Conservation (phyloP, 1,284 basidiomycete genomes). For the Apiotrichum gracile region DNA sequence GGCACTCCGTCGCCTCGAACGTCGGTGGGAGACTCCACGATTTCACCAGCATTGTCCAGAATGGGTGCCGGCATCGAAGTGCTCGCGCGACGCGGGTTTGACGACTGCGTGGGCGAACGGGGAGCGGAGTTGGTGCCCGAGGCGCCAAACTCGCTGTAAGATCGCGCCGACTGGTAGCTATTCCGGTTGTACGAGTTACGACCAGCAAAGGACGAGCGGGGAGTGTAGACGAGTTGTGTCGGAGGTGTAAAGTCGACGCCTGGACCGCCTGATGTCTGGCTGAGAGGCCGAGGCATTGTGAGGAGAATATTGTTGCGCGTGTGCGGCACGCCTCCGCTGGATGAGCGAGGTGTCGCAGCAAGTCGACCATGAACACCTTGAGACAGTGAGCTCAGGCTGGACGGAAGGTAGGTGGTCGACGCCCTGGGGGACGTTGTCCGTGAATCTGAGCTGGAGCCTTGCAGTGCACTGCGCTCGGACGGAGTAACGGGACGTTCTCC, state of each 20-base stretch:
- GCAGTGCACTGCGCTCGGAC: neutral
- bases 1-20: too few species aligned
- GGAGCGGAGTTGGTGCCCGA: neutral
- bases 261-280: neutral
- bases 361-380: neutral
- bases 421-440: constrained; percentile 10
- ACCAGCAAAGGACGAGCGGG: neutral
- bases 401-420: neutral
- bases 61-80: neutral
- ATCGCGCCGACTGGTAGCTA: neutral
- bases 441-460: constrained; percentile 5
- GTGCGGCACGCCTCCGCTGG: constrained; percentile 11
- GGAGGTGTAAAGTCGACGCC: neutral
- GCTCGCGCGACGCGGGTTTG: neutral
- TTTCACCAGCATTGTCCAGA: neutral
- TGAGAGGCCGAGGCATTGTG: constrained; percentile 11
- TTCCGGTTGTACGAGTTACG: neutral
- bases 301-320: constrained; percentile 6
- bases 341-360: neutral
- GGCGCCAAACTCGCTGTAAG: neutral
- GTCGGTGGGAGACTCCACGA: too few species aligned
- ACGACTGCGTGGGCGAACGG: neutral
- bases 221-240: neutral
- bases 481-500: neutral
- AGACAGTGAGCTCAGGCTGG: neutral